Base-by-base conservation (phyloP, 495 filamentous ascomycete species). In the Penicillium steckii region DNA sequence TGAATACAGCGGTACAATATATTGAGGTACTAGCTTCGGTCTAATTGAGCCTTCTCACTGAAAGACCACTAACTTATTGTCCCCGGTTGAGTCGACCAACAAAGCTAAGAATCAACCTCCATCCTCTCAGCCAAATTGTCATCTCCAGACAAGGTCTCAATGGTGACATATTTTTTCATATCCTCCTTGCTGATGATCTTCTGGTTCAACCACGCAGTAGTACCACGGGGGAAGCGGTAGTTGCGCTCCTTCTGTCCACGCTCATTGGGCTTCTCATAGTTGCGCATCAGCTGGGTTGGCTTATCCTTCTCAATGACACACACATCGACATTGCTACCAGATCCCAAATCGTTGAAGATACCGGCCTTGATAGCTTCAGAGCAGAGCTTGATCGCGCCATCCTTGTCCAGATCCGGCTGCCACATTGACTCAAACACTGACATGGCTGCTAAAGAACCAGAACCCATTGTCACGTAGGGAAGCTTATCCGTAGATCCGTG, bases 381-480 rank as follows among this genome's bases (percentile, higher is more conserved):
- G 65, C 87, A 89, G 54, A 97, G 79, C 58, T 83, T 80, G 48
- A 97, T 80, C 10, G 95, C 95, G 37, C 86, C 89, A 26, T 95
- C 87, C 59, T 83, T 80, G 48, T 84, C 87, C 72, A 96, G 64
- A 48, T 85, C 73, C 18, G 84, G 76, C 81, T 90, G 89, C 95
- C 95, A 99, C 71, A 84, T 86, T 47, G 92, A 92, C 80, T 99
- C 95, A 59, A 99, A 99, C 30, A 99, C 87, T 0, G 90, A 88
- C 95, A 99, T 99, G 49, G 95, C 95, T 10, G 95, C 95, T 49
- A 99, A 77, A 29, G 89, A 94, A 26, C 95, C 95, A 12, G 88
- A 94, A 37, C 95, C 95, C 95, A 99, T 97, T 25, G 95, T 99
- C 60, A 99, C 95, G 70, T 99, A 99, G 15, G 95, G 95, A 25